Evolutionary conservation across 129 eudicot genomes (phyloP).

Genomic region (Dittrichia graveolens): DNA sequence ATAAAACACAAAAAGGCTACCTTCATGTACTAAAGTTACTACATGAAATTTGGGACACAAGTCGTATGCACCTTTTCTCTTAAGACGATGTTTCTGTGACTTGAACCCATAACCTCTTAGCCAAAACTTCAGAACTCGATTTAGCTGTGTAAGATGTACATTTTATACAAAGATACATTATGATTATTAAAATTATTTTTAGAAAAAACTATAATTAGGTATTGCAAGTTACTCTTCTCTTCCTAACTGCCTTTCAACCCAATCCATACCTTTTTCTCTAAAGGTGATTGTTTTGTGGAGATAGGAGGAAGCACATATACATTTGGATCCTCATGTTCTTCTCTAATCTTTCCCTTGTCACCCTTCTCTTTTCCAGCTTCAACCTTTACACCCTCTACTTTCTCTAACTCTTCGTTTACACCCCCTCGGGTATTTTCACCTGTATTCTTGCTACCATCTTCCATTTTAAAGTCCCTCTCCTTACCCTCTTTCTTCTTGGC

Average conservation of each 20-base stretch:
- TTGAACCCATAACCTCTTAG: no score
- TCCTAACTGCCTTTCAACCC: constrained; percentile 37
- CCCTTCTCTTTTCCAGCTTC: constrained; percentile 14
- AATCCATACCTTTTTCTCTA: constrained; percentile 33
- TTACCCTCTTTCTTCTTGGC: neutral
- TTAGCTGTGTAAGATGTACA: no score
- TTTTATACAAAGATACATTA: no score
- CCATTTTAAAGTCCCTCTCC: neutral
- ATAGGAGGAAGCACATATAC: constrained; percentile 66
- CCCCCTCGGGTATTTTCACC: no score
- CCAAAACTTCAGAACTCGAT: no score
- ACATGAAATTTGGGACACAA: no score
- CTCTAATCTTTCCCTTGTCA: neutral
- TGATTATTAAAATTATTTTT: no score
- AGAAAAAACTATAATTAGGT: no score
- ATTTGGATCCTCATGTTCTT: constrained; percentile 40
- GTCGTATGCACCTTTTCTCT: no score
- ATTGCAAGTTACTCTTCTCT: constrained; percentile 56
- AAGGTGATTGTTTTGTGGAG: constrained; percentile 35
- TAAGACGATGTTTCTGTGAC: no score
- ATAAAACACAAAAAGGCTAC: no score
- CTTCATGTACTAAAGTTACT: no score
- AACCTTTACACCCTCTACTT: neutral
- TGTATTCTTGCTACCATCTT: neutral
- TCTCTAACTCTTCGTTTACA: neutral